Conservation (phyloP, 2,329 filamentous ascomycete species). For the Penicillium concentricum region DNA sequence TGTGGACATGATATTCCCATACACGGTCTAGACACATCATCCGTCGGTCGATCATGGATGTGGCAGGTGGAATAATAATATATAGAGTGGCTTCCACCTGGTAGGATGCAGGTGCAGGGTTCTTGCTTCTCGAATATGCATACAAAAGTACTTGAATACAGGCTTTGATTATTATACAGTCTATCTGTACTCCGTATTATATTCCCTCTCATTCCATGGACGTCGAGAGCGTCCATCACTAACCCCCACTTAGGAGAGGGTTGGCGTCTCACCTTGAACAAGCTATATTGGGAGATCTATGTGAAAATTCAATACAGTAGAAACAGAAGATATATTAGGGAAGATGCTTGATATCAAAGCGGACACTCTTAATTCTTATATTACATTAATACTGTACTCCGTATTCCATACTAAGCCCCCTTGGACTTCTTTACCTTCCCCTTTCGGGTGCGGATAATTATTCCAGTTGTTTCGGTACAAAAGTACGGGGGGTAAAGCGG, state of each 20-base stretch:
- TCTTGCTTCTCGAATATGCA: not conserved
- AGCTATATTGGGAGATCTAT: not conserved
- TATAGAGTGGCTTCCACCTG: constrained; percentile 1
- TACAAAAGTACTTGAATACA: not conserved
- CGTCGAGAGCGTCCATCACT: not conserved
- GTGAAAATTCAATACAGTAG: not conserved
- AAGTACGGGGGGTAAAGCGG: constrained; percentile 8
- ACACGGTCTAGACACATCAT: constrained; percentile 1
- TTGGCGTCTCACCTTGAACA: not conserved
- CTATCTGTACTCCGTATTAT: not conserved
- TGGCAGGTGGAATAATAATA: not conserved
- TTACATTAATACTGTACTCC: not conserved
- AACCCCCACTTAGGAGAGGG: not conserved
- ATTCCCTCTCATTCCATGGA: not conserved
- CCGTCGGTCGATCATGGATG: not conserved
- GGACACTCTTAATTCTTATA: not conserved
- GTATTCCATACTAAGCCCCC: too few relatives aligned
- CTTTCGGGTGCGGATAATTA: constrained; percentile 1
- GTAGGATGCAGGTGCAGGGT: constrained; percentile 2
- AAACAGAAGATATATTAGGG: not conserved
- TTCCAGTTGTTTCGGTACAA: not conserved
- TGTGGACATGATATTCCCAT: not conserved
- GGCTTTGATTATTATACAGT: not conserved
- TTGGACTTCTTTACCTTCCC: constrained; percentile 1
- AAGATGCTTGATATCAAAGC: not conserved